A percentile compares a stretch with the other conserved stretches of the same genome.
Conservation (phyloP, 371 early-diverging fungal genomes). For the Lichtheimia corymbifera region DNA sequence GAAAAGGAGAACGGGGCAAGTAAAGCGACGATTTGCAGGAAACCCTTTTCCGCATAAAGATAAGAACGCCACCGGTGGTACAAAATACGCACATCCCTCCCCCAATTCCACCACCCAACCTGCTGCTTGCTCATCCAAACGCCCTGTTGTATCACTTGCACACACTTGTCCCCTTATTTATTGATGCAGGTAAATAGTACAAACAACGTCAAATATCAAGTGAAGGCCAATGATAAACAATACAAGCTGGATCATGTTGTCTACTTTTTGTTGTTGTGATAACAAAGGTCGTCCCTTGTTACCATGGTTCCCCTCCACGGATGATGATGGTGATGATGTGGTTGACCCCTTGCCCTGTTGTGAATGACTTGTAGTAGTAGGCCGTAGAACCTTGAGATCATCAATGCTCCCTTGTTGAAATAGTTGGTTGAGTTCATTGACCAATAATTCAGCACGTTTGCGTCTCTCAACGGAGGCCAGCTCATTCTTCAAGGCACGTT, state of each 20-base stretch:
- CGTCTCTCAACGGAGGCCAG: constrained; percentile 16
- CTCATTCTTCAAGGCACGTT: constrained; percentile 12
- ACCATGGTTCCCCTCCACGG: not conserved
- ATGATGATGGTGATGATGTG: not conserved
- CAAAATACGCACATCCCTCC: too few relatives aligned
- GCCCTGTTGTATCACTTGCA: too few relatives aligned
- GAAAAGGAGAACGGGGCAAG: not conserved
- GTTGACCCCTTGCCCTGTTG: not conserved
- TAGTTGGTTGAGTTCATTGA: constrained; percentile 15
- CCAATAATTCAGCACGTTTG: constrained; percentile 14
- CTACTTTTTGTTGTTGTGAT: not conserved
- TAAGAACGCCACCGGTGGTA: not conserved
- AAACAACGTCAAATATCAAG: not conserved
- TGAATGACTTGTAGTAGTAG: not conserved
- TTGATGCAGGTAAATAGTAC: not conserved
- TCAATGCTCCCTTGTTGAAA: constrained; percentile 15
- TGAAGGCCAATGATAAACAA: constrained; percentile 1
- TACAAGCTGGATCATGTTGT: not conserved
- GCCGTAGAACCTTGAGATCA: not conserved
- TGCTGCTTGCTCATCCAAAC: too few relatives aligned
- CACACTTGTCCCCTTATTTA: not conserved
- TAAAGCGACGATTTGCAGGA: not conserved
- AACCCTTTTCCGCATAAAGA: constrained; percentile 2
- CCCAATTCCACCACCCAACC: too few relatives aligned
- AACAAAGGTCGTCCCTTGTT: not conserved